Conservation (phyloP, 2,329 filamentous ascomycete species). For the Sclerotinia glacialis region DNA sequence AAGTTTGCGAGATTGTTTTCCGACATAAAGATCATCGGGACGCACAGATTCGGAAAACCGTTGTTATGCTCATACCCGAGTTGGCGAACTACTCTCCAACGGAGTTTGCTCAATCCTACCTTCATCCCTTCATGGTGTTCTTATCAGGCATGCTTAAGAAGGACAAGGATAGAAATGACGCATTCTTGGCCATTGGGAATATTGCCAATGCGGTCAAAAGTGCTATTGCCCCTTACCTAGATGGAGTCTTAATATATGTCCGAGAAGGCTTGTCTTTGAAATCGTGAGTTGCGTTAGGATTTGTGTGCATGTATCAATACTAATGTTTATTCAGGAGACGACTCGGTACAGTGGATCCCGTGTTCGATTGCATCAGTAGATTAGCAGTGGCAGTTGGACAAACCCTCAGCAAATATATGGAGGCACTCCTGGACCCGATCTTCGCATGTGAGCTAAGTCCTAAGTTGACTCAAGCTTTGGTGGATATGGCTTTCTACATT, state of each 20-base stretch:
- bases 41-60: constrained; percentile 79
- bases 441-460: constrained; percentile 94
- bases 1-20: constrained; percentile 88
- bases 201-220: constrained; percentile 96
- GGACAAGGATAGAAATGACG: constrained; percentile 89
- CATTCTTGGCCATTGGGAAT: constrained; percentile 93
- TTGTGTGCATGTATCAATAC: constrained; percentile 22
- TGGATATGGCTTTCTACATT: constrained; percentile 99
- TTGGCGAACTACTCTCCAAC: constrained; percentile 88
- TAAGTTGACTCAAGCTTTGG: constrained; percentile 88
- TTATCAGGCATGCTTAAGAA: constrained; percentile 91
- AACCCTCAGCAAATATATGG: constrained; percentile 97
- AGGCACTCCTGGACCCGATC: constrained; percentile 89
- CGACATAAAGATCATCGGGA: constrained; percentile 93
- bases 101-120: constrained; percentile 81
- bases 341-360: constrained; percentile 60
- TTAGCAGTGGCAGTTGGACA: constrained; percentile 93
- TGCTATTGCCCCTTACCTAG: constrained; percentile 89
- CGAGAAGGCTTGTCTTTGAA: constrained; percentile 83
- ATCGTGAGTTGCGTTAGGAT: constrained; percentile 50
- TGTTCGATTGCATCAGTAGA: constrained; percentile 97
- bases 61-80: constrained; percentile 87
- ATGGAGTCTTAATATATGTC: constrained; percentile 90
- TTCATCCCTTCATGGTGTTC: constrained; percentile 97
- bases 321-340: constrained; percentile 42